These are phyloP conservation scores for Apiospora marii DNA, from an alignment of 2,329 filamentous ascomycete species.

Conservation along the genomic window DNA sequence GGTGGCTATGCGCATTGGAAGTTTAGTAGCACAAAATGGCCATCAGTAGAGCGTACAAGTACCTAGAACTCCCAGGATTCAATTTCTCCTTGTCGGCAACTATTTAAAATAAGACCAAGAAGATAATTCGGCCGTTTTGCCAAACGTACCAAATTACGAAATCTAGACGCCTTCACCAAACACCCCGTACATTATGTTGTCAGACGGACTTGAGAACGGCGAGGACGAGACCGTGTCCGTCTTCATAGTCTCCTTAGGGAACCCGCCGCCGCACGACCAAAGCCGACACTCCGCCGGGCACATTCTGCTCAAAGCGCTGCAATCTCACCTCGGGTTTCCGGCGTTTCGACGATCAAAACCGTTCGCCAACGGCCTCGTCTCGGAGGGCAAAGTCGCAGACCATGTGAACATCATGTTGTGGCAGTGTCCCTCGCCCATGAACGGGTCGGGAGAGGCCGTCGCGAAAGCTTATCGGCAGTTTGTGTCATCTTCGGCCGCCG, in stretches of 20 bases:
- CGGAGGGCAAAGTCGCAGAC: conserved; percentile 19
- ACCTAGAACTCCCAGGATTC: neutral
- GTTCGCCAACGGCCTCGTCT: conserved; percentile 20
- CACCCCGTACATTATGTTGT: neutral
- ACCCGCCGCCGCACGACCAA: conserved; percentile 23
- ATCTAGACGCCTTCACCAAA: neutral
- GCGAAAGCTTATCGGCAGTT: conserved; percentile 25
- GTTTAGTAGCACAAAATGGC: neutral
- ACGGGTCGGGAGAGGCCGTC: conserved; percentile 23
- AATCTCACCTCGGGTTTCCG: conserved; percentile 23
- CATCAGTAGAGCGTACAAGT: neutral
- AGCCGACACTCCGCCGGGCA: conserved; percentile 27
- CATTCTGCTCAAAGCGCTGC: conserved; percentile 26
- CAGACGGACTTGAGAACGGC: neutral
- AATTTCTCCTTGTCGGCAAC: neutral
- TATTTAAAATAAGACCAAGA: neutral
- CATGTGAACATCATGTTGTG: conserved; percentile 24
- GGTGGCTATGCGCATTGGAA: neutral
- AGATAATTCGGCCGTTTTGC: neutral
- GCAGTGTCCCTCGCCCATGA: conserved; percentile 26
- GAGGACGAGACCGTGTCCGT: neutral
- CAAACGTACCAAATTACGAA: neutral
- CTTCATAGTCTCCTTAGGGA: conserved; percentile 28
- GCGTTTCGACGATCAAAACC: conserved; percentile 22
- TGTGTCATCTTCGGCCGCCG: neutral